Evolutionary conservation across 495 filamentous ascomycete species (phyloP), one percentile per base, ranked within the genome.

Genomic region (Penicillium psychrofluorescens): DNA sequence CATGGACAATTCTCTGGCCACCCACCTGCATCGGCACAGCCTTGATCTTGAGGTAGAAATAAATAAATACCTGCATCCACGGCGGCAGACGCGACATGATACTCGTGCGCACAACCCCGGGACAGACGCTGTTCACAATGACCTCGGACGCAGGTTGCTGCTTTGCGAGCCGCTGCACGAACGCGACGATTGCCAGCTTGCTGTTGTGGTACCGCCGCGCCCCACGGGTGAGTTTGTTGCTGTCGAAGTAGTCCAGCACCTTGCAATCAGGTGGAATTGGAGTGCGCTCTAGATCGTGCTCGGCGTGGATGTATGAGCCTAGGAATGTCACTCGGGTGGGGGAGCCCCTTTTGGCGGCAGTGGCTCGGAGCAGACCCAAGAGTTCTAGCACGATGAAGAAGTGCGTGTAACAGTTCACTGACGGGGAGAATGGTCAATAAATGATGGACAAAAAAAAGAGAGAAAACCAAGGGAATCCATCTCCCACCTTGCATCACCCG

Each of bases 341-440:
- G 1, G 45, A 32, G 8, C 45, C 35, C 14, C 41, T 43, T 12
- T 29, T 49, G 16, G 33, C 15, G 0, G 50, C 53, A 8, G 56
- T 63, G 16, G 28, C 35, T 28, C 28, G 22, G 7, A 66, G 42
- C 29, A 62, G 35, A 7, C 52, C 50, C 0, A 63, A 43, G 0
- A 66, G 53, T 11, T 46, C 46, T 5, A 62, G 29, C 6, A 51
- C 45, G 32, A 67, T 34, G n/a, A 67, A 44, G 44, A 62, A 57
- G 36, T 61, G 44, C n/a, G 53, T 56, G 41, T 56, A 59, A 45
- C 50, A 50, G 35, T 65, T 63, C 28, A 67, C 61, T 56, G 14
- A 7, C 10, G 9, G 14, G 13, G 12, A 22, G 6, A 2, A 22
- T 22, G n/a, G 9, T 41, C 22, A 37, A 27, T 7, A 16, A 16